These are phyloP conservation scores for Whalleya microplaca DNA, from an alignment of 2,329 filamentous ascomycete genomes.

Conservation along the genomic window DNA sequence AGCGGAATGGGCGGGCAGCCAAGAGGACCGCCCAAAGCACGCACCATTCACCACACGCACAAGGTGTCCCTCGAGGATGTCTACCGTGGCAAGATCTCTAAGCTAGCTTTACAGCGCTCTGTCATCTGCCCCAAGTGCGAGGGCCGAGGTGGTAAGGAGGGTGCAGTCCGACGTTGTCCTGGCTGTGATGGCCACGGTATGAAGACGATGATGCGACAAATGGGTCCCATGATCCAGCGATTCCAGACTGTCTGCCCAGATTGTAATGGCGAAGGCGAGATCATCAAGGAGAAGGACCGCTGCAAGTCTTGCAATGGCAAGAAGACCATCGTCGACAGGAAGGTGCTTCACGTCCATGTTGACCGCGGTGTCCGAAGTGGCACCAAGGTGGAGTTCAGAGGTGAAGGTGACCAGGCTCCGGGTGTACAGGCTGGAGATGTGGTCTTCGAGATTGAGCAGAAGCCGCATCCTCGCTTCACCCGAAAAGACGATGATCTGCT, in stretches of 20 bases:
- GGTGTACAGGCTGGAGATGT: constrained; percentile 94
- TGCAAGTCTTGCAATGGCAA: constrained; percentile 97
- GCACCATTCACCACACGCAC: constrained; percentile 97
- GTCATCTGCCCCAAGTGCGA: constrained; percentile 96
- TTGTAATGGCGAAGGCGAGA: constrained; percentile 96
- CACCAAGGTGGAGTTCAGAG: constrained; percentile 95
- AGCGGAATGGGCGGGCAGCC: constrained; percentile 75
- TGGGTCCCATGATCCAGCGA: constrained; percentile 99
- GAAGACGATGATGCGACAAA: constrained; percentile 99
- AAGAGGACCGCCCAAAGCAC: constrained; percentile 81
- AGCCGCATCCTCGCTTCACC: constrained; percentile 94
- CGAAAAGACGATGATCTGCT: constrained; percentile 95
- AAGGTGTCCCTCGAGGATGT: constrained; percentile 98
- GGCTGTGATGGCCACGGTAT: constrained; percentile 94
- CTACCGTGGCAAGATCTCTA: constrained; percentile 96
- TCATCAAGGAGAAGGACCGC: constrained; percentile 93
- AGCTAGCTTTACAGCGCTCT: constrained; percentile 94
- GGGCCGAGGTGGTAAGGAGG: constrained; percentile 94
- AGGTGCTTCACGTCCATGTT: constrained; percentile 97
- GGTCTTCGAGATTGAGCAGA: constrained; percentile 98
- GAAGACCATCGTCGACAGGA: constrained; percentile 97
- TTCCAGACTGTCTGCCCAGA: constrained; percentile 99
- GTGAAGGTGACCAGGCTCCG: constrained; percentile 94
- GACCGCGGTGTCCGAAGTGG: constrained; percentile 92
- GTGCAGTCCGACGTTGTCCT: constrained; percentile 89